These are phyloP conservation scores for Trypanosomatidae sp. DNA, from an alignment of 208 protist species.

Conservation along the genomic window DNA sequence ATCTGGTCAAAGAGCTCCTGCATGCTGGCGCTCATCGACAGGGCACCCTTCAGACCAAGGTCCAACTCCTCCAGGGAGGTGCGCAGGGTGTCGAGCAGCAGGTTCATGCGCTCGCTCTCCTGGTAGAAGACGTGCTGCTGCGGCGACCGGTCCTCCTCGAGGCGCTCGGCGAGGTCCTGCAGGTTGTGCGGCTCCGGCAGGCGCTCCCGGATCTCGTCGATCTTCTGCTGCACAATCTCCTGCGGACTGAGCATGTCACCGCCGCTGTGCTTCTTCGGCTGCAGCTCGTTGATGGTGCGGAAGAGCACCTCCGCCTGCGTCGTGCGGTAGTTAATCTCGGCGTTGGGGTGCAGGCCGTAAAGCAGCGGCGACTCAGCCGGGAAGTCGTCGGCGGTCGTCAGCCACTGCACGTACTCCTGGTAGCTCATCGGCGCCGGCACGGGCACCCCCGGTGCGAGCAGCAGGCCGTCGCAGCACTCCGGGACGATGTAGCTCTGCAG, in stretches of 20 bases:
- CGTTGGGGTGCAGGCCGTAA: conserved; percentile 99
- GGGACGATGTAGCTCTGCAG: conserved; percentile 90
- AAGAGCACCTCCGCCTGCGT: conserved; percentile 96
- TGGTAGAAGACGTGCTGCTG: conserved; percentile 98
- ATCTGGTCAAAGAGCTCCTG: conserved; percentile 93
- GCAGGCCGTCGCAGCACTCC: conserved; percentile 91
- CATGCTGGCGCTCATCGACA: conserved; percentile 94
- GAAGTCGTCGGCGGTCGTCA: conserved; percentile 89
- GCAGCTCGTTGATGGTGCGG: conserved; percentile 96
- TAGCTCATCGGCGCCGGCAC: conserved; percentile 86
- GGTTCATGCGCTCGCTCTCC: conserved; percentile 99
- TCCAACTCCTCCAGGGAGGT: conserved; percentile 96
- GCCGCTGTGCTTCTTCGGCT: conserved; percentile 92
- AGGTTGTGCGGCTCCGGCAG: conserved; percentile 93
- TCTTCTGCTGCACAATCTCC: conserved; percentile 92
- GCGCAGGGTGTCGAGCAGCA: conserved; percentile 92
- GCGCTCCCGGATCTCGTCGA: conserved; percentile 91
- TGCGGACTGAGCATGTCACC: conserved; percentile 87
- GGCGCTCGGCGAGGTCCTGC: conserved; percentile 90
- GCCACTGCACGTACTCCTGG: conserved; percentile 96
- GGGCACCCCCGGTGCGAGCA: conserved; percentile 92
- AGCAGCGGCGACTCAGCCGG: conserved; percentile 95
- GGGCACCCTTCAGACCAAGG: conserved; percentile 94
- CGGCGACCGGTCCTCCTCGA: conserved; percentile 97
- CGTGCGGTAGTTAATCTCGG: conserved; percentile 99